Conservation (phyloP, 768 basidiomycete species). For the Suillus tomentosus region DNA sequence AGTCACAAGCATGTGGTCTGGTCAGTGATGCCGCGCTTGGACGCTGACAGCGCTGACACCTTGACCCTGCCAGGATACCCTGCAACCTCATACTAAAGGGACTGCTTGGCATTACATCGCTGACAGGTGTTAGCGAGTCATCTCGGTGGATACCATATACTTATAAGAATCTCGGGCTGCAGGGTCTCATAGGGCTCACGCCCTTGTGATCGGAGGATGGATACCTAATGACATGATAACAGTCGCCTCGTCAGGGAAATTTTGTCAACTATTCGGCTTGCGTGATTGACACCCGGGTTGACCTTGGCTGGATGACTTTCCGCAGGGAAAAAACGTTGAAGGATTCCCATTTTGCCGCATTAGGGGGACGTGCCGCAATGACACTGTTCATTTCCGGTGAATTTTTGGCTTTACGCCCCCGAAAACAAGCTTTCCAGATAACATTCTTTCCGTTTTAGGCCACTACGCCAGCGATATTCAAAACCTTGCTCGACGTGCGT, state of each 20-base stretch:
- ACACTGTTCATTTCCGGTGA: too few species aligned
- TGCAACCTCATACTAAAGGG: not conserved
- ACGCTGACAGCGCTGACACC: not conserved
- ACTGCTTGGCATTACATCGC: not conserved
- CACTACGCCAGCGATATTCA: too few species aligned
- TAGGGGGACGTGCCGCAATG: too few species aligned
- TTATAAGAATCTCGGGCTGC: not conserved
- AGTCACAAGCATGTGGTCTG: too few species aligned
- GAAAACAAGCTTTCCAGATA: too few species aligned
- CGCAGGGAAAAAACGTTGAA: too few species aligned
- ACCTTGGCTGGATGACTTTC: not conserved
- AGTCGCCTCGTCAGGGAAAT: not conserved
- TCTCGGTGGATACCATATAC: not conserved
- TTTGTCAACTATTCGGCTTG: conserved; percentile 1
- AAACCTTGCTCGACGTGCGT: too few species aligned
- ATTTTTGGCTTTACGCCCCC: too few species aligned
- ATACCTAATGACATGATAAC: not conserved
- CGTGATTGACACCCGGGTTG: not conserved
- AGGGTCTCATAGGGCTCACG: not conserved
- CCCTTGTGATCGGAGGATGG: not conserved
- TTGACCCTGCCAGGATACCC: not conserved
- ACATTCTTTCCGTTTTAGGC: too few species aligned
- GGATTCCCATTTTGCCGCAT: too few species aligned
- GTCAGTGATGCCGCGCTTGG: not conserved
- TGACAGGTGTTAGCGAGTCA: not conserved